phyloP scores from a whole-genome alignment of 2,329 filamentous ascomycete species.

The Chalaropsis thielavioides region DNA sequence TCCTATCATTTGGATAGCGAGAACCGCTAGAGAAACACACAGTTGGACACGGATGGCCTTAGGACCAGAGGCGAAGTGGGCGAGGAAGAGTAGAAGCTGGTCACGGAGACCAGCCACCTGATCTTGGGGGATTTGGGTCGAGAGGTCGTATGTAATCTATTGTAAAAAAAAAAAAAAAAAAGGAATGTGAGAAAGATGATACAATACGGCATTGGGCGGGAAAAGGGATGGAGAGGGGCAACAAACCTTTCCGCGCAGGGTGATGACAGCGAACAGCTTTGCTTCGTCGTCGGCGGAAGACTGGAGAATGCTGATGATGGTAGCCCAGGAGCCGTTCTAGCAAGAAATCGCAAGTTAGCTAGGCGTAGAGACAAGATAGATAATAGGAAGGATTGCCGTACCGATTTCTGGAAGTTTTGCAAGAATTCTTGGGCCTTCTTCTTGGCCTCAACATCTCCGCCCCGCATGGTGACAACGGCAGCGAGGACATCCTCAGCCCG shows the following conservation, averaged over 20 bases:
- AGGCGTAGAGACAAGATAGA: not conserved
- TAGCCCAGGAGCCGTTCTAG: conserved; percentile 80
- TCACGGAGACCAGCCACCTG: conserved; percentile 65
- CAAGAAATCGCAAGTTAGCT: conserved; percentile 13
- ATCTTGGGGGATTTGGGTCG: conserved; percentile 62
- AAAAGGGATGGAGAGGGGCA: not conserved
- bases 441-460: conserved; percentile 68
- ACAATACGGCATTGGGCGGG: not conserved
- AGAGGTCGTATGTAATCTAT: conserved; percentile 90
- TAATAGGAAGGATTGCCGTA: conserved; percentile 27
- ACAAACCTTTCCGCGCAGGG: conserved; percentile 85
- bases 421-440: conserved; percentile 82
- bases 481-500: conserved; percentile 61
- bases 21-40: conserved; percentile 82
- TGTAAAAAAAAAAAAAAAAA: not conserved
- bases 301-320: conserved; percentile 74
- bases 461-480: conserved; percentile 84
- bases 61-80: conserved; percentile 66
- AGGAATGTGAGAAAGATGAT: not conserved
- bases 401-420: conserved; percentile 95
- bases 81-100: conserved; percentile 69
- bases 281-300: conserved; percentile 68
- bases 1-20: conserved; percentile 88
- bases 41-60: conserved; percentile 80
- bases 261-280: conserved; percentile 91